Base-by-base conservation (phyloP, 2,329 filamentous ascomycete genomes). In the Massarina eburnea region DNA sequence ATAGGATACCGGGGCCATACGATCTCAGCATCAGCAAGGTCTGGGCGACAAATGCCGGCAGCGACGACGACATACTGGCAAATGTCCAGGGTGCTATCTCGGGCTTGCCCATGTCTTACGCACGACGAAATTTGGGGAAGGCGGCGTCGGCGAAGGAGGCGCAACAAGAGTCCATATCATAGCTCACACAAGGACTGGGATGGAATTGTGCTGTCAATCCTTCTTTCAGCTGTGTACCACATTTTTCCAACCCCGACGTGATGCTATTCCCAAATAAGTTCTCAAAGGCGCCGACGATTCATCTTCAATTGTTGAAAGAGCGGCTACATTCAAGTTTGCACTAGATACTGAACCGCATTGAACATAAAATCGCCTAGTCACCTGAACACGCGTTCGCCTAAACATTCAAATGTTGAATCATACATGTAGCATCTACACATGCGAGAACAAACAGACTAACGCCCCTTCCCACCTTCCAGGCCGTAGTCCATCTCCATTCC, bases 1-100 rank as follows among this genome's bases (percentile, higher is more conserved):
- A 99, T 70, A 81, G 94, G 14, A 80, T 95, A 29, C 87, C 90
- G 6, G 94, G 92, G 0, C 88, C 89, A 1, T 99, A 92, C 71
- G 88, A 95, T 69, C 76, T 99, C 30, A 86, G 83, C 50, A 85
- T 99, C 42, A 87, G 91, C 63, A 82, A 83, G 49, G 83, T 96
- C 15, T 99, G 92, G 90, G 91, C 92, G 0, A 96, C 91, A 1
- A 96, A 96, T 66, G 75, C 82, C 18, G 50, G 56, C 55, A 43
- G 59, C 42, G 48, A 73, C 55, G 56, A 72, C 51, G 54, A 70
- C 41, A 68, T 62, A 37, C 56, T 57, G 54, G 51, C 37, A 36
- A 54, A 44, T 46, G 67, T 58, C 15, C 49, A 50, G n/a, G 63
- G 61, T 19, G 39, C 51, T 3, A 54, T 67, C 15, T 43, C 51